A percentile compares a stretch with the other conserved stretches of the same genome.
Conservation (phyloP, 202 grass and related monocot genomes). For the Bolboschoenoplectus hybrid region DNA sequence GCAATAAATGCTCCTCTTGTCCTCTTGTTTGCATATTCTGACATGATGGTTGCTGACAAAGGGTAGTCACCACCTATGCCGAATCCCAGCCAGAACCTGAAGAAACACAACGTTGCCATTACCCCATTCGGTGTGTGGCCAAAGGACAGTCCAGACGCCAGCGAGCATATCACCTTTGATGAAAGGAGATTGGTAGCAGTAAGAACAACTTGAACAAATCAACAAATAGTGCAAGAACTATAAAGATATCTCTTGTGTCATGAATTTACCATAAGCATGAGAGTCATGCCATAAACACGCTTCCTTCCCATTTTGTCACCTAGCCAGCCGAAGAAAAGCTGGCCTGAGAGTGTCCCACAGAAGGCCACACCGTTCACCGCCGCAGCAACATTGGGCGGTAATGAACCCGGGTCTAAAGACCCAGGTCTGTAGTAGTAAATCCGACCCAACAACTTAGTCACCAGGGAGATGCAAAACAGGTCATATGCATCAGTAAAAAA, state of each 20-base stretch:
- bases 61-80: slow-evolving; percentile 54
- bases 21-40: slow-evolving; percentile 51
- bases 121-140: slow-evolving; percentile 45
- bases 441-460: slow-evolving; percentile 67
- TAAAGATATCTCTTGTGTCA: slow-evolving; percentile 15
- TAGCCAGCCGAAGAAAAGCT: slow-evolving; percentile 70
- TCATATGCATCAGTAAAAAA: slow-evolving; percentile 65
- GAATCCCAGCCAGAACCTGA: slow-evolving; percentile 65
- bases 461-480: slow-evolving; percentile 58
- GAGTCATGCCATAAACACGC: slow-evolving; percentile 60
- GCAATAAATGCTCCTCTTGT: slow-evolving; percentile 50
- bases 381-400: slow-evolving; percentile 49
- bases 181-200: background rate
- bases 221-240: background rate
- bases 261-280: slow-evolving; percentile 57
- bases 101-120: slow-evolving; percentile 73
- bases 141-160: slow-evolving; percentile 70
- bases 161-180: slow-evolving; percentile 55
- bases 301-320: slow-evolving; percentile 61
- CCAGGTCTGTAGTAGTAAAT: slow-evolving; percentile 56
- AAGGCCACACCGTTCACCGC: slow-evolving; percentile 70
- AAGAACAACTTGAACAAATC: background rate
- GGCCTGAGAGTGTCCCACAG: slow-evolving; percentile 55
- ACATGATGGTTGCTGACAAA: slow-evolving; percentile 53
- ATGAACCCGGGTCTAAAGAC: slow-evolving; percentile 37